Evolutionary conservation across 345 rosid genomes (phyloP), one percentile per base, ranked within the genome.

Genomic region (Rhizophora apiculata): DNA sequence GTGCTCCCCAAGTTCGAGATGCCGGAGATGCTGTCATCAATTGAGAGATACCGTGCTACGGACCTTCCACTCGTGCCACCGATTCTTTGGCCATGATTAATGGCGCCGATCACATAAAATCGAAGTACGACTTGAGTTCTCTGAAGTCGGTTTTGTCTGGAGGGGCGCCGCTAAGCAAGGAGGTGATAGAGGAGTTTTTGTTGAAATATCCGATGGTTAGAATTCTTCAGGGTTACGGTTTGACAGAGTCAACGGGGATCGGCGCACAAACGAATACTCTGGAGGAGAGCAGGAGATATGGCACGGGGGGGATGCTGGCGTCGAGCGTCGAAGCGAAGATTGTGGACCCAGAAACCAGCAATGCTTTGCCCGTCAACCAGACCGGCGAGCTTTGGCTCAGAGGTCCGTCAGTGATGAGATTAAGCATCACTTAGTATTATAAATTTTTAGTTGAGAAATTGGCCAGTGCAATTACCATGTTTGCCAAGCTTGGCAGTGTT

Each of bases 121-220:
- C 75, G 13, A 82, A 75, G 75, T 85, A 92, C 65, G 84, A 89
- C 63, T 63, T 89, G 76, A 85, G 92, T 63, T 92, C 94, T 36
- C 62, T 92, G 78, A 64, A 69, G 4, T 64, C 66, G 61, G 84
- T 84, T 24, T 19, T 87, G 60, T 85, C 82, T 2, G 97, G 96
- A 1, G 97, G 97, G 8, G 97, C 97, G 5, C 92, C 97, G 30
- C 79, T 92, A 71, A 83, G 96, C 63, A 88, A 82, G 80, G 97
- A 88, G 60, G 87, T 85, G 70, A 86, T 82, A 49, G 92, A 85
- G 4, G 88, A 92, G 72, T 89, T 92, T 59, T 0, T 69, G 55
- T 83, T 80, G 68, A 84, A 79, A 75, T 92, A 86, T 78, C 89
- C 87, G 4, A 48, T 60, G 48, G 88, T 85, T 34, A 67, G 30